These are phyloP conservation scores for Trichomonascaceae sp. DNA, from an alignment of 1,139 yeast species.

Conservation along the genomic window DNA sequence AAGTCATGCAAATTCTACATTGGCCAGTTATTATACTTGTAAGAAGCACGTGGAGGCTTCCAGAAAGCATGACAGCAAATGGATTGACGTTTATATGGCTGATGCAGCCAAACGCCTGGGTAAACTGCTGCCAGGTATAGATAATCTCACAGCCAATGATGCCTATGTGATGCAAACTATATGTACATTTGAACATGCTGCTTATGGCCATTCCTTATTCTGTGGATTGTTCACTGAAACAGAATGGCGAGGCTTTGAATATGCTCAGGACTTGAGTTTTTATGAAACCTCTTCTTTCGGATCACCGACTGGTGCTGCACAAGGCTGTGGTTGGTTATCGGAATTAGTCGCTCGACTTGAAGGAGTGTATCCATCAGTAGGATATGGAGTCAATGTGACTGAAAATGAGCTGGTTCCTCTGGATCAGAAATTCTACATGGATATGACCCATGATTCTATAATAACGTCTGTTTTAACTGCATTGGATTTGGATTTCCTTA, in stretches of 20 bases:
- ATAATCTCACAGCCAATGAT: conserved; percentile 35
- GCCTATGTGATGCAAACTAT: conserved; percentile 38
- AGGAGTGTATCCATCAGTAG: conserved; percentile 21
- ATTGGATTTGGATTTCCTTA: conserved; percentile 34
- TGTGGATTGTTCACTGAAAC: conserved; percentile 45
- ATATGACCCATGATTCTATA: conserved; percentile 40
- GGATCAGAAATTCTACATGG: conserved; percentile 38
- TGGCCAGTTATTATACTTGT: conserved; percentile 38
- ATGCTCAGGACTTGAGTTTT: conserved; percentile 39
- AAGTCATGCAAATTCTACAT: conserved; percentile 35
- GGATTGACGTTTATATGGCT: conserved; percentile 36
- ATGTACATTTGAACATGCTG: conserved; percentile 47
- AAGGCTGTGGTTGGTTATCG: conserved; percentile 39
- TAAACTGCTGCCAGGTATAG: conserved; percentile 39
- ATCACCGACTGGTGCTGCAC: conserved; percentile 35
- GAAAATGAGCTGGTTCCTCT: conserved; percentile 33
- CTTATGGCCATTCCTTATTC: conserved; percentile 43
- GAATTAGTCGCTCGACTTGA: conserved; percentile 36
- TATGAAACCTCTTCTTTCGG: conserved; percentile 40
- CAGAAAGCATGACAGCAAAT: conserved; percentile 22
- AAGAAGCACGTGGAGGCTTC: conserved; percentile 31
- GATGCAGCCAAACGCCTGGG: conserved; percentile 40
- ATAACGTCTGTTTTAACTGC: conserved; percentile 37
- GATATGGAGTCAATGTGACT: conserved; percentile 36
- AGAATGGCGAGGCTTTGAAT: conserved; percentile 46